Conservation (phyloP, 352 stramenopile species). For the Pythium sukuiense region DNA sequence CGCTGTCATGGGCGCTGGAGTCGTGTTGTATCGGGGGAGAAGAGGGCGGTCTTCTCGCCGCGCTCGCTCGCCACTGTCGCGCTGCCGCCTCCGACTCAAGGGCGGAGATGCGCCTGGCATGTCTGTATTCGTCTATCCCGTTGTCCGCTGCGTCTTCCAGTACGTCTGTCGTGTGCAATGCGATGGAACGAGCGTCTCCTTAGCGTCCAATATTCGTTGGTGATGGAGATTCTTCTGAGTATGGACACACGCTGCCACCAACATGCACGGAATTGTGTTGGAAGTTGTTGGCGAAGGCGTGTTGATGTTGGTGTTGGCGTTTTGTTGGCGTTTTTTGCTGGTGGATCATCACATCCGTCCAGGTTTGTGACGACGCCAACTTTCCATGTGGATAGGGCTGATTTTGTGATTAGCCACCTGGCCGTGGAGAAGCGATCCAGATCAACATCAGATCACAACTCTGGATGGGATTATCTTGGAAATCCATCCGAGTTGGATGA, state of each 20-base stretch:
- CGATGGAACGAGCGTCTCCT: background rate
- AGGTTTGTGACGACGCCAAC: background rate
- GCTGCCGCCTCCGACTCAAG: background rate
- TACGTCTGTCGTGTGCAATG: too few relatives aligned
- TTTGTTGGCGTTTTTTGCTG: background rate
- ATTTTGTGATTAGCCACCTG: background rate
- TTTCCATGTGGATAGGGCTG: background rate
- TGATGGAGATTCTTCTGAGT: background rate
- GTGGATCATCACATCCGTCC: too few relatives aligned
- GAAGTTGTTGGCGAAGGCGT: background rate
- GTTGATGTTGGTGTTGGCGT: background rate
- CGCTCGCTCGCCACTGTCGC: background rate
- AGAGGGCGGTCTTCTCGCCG: background rate
- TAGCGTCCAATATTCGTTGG: slow-evolving; percentile 1
- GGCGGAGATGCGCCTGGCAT: slow-evolving; percentile 2
- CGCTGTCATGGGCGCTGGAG: background rate
- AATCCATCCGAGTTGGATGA: background rate
- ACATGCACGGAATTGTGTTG: background rate
- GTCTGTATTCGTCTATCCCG: background rate
- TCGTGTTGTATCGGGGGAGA: background rate
- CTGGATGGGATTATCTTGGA: slow-evolving; percentile 3
- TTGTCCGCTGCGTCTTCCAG: background rate
- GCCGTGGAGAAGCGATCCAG: slow-evolving; percentile 1
- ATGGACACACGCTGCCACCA: background rate
- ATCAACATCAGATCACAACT: background rate